These are phyloP conservation scores for Starmerella geochares DNA, from an alignment of 805 yeast species.

Conservation along the genomic window DNA sequence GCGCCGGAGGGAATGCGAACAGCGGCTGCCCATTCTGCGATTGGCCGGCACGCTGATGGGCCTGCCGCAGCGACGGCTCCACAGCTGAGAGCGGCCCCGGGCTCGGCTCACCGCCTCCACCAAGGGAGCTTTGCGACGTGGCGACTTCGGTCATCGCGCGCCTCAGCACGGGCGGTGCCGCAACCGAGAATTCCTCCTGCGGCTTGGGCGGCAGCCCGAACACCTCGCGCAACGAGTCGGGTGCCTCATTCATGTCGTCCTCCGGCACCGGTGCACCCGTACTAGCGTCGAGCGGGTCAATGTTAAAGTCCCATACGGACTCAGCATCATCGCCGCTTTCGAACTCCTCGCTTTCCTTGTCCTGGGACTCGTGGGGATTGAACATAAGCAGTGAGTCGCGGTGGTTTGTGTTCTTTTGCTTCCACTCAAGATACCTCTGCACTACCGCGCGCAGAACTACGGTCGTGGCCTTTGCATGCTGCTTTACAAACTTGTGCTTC, in stretches of 20 bases:
- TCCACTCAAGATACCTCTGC: constrained; percentile 41
- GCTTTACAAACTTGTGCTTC: constrained; percentile 61
- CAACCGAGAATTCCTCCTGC: constrained; percentile 28
- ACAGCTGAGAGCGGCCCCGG: not conserved
- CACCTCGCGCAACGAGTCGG: constrained; percentile 58
- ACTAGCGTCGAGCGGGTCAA: constrained; percentile 1
- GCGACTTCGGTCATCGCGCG: constrained; percentile 7
- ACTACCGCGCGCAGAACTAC: constrained; percentile 60
- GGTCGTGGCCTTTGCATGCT: constrained; percentile 52
- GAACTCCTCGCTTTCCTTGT: constrained; percentile 18
- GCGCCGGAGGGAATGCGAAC: not conserved
- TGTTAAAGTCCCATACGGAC: constrained; percentile 28
- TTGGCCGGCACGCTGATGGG: not conserved
- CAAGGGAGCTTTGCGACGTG: not conserved
- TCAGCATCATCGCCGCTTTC: constrained; percentile 28
- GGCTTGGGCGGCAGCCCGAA: constrained; percentile 45
- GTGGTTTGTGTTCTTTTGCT: constrained; percentile 46
- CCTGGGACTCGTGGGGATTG: constrained; percentile 23
- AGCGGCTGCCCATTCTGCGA: not conserved
- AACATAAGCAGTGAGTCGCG: constrained; percentile 33
- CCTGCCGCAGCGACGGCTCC: not conserved
- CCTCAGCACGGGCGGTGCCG: constrained; percentile 13
- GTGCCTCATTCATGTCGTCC: constrained; percentile 41
- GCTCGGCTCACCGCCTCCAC: not conserved
- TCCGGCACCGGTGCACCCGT: not conserved